Conservation (phyloP, 345 rosid genomes). For the Carallia pectinifolia region DNA sequence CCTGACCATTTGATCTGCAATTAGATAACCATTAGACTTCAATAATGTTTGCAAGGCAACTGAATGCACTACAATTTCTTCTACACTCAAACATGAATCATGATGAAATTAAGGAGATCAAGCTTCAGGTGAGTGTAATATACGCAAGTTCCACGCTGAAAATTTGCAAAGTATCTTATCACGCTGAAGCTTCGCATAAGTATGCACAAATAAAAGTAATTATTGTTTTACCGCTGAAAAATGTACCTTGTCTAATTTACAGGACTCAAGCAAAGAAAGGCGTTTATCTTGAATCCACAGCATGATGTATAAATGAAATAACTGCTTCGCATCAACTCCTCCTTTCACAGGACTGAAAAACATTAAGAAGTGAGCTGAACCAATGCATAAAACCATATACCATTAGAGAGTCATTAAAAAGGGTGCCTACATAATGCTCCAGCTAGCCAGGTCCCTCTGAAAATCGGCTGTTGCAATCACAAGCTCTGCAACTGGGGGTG, state of each 20-base stretch:
- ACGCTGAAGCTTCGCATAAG: background rate
- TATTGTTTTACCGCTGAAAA: background rate
- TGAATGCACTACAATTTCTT: background rate
- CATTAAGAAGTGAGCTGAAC: background rate
- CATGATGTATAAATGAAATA: slow-evolving; percentile 90
- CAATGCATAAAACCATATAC: slow-evolving; percentile 13
- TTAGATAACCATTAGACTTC: slow-evolving; percentile 20
- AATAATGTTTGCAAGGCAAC: background rate
- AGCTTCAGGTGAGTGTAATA: background rate
- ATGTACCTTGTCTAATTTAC: slow-evolving; percentile 88
- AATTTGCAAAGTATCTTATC: background rate
- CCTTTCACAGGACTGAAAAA: slow-evolving; percentile 79
- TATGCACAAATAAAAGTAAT: background rate
- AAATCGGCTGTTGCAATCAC: slow-evolving; percentile 94
- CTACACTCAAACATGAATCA: background rate
- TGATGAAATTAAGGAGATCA: background rate
- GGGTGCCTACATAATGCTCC: slow-evolving; percentile 63
- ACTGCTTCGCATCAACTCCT: slow-evolving; percentile 93
- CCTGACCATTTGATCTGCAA: slow-evolving; percentile 96
- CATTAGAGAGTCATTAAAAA: slow-evolving; percentile 3
- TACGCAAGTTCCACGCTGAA: background rate
- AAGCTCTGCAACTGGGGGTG: slow-evolving; percentile 84
- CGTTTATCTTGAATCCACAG: slow-evolving; percentile 98
- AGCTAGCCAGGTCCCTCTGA: slow-evolving; percentile 84
- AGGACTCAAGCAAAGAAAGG: slow-evolving; percentile 79